A percentile compares a stretch with the other conserved stretches of the same genome.
These are phyloP conservation scores for Hydnomerulius pinastri DNA, from an alignment of 768 basidiomycete genomes.

Conservation along the genomic window DNA sequence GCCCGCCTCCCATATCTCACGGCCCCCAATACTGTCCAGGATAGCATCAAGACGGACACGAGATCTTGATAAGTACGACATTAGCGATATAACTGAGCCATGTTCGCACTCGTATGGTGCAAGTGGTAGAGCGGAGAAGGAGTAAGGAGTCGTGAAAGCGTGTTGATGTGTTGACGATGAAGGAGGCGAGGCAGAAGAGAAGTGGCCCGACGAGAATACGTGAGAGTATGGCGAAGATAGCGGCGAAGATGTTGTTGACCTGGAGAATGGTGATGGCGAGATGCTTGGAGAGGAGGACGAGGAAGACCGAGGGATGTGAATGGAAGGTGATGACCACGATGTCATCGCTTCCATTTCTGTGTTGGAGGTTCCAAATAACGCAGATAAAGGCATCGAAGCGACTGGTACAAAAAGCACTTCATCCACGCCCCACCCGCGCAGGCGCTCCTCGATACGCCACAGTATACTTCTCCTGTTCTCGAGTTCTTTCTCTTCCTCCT, in stretches of 20 bases:
- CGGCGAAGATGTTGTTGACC: slow-evolving; percentile 32
- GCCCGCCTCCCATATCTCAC: slow-evolving; percentile 75
- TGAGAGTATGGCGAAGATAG: slow-evolving; percentile 31
- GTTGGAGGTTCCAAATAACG: slow-evolving; percentile 23
- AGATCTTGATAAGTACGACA: slow-evolving; percentile 29
- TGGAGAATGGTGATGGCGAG: slow-evolving; percentile 36
- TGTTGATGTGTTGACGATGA: slow-evolving; percentile 28
- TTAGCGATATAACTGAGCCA: slow-evolving; percentile 24
- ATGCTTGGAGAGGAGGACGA: slow-evolving; percentile 32
- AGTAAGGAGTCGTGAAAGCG: slow-evolving; percentile 30
- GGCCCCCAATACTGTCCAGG: slow-evolving; percentile 82
- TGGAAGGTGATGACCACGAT: slow-evolving; percentile 27
- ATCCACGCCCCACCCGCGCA: slow-evolving; percentile 72
- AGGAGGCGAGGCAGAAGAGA: slow-evolving; percentile 19
- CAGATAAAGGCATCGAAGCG: slow-evolving; percentile 19
- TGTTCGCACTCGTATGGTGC: slow-evolving; percentile 29
- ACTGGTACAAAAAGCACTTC: slow-evolving; percentile 67
- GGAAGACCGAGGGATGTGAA: slow-evolving; percentile 25
- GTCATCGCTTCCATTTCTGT: slow-evolving; percentile 18
- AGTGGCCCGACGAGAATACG: slow-evolving; percentile 22
- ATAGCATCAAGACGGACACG: slow-evolving; percentile 67
- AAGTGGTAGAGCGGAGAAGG: slow-evolving; percentile 31
- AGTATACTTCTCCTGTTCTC: slow-evolving; percentile 45
- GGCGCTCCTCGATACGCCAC: slow-evolving; percentile 49
- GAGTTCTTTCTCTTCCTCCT: slow-evolving; percentile 36